Base-by-base conservation (phyloP, 257 asterid species). In the Fraxinus quadrangulata region DNA sequence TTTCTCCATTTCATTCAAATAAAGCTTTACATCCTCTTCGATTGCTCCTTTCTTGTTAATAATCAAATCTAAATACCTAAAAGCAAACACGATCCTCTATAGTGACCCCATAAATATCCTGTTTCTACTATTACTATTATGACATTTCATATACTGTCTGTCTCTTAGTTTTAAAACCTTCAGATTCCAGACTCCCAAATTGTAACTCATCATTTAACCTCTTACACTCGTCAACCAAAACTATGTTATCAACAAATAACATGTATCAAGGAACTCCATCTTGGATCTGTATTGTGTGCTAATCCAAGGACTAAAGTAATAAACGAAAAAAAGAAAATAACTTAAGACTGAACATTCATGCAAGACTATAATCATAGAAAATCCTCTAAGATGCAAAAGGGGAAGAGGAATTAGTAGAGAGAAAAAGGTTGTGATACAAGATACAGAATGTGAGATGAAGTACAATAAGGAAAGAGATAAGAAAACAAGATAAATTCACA, bases 61-160 rank as follows among this genome's bases (percentile, higher is more conserved):
- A 56, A 56, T n/a, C 66, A 56, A 56, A 56, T 19, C 66, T 56
- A 56, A 56, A 56, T 56, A 56, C 66, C 63, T 51, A 51, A 17
- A 51, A 19, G 17, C 7, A 51, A 14, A 17, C n/a, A 17, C 4
- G 23, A 51, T 51, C 63, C 59, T 16, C 16, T 47, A 47, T 13
- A 16, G n/a, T 47, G 59, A 17, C 61, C 7, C 61, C 61, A 49
- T 16, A 3, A 49, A 49, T 51, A 51, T 51, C n/a, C 2, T 51
- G 63, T 51, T 51, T 51, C 63, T 51, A 51, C 63, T 4, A 51
- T 51, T 17, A 51, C n/a, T 49, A 49, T 16, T 5, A 14, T 47
- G 59, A 47, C 59, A 3, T 47, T 47, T 10, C 9, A 47, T 14
- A 47, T 47, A 16, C 56, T 3, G 56, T 39, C 47, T 49, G 21